Percentiles rank a stretch among this genome's conserved stretches.
Evolutionary conservation across 192 early-diverging fungal species (phyloP).

Genomic region (Obelidium mucronatum): DNA sequence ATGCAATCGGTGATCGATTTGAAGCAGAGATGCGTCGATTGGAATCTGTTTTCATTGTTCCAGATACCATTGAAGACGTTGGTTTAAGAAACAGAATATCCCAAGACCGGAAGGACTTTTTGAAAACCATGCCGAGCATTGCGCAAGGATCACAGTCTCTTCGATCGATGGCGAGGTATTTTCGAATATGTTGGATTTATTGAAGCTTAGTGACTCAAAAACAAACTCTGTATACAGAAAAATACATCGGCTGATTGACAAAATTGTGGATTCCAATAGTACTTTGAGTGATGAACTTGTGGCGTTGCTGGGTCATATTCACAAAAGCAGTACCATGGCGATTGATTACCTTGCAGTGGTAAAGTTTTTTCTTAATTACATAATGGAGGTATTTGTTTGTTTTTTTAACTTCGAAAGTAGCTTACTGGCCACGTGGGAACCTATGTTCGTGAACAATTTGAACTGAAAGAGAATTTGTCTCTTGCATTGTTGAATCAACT

Average conservation of each 20-base stretch:
- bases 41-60: constrained; percentile 24
- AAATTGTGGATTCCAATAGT: constrained; percentile 12
- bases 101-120: constrained; percentile 14
- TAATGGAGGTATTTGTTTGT: neutral
- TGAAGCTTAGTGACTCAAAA: neutral
- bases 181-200: too few species aligned
- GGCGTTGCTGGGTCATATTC: constrained; percentile 10
- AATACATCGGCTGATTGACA: constrained; percentile 28
- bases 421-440: constrained; percentile 38
- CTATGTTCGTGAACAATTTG: constrained; percentile 57
- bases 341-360: constrained; percentile 42
- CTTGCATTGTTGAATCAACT: constrained; percentile 59
- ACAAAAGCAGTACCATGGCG: neutral
- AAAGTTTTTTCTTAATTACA: neutral
- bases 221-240: constrained; percentile 32
- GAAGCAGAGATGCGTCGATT: constrained; percentile 38
- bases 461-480: constrained; percentile 48
- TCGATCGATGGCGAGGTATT: constrained; percentile 30
- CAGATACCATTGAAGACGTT: constrained; percentile 11
- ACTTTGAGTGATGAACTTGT: constrained; percentile 32
- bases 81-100: neutral
- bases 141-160: neutral
- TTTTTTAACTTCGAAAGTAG: neutral
- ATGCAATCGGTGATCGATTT: constrained; percentile 36
- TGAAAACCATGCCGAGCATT: constrained; percentile 32